phyloP scores from a whole-genome alignment of 805 yeast species.

The Candida gorgasii region DNA sequence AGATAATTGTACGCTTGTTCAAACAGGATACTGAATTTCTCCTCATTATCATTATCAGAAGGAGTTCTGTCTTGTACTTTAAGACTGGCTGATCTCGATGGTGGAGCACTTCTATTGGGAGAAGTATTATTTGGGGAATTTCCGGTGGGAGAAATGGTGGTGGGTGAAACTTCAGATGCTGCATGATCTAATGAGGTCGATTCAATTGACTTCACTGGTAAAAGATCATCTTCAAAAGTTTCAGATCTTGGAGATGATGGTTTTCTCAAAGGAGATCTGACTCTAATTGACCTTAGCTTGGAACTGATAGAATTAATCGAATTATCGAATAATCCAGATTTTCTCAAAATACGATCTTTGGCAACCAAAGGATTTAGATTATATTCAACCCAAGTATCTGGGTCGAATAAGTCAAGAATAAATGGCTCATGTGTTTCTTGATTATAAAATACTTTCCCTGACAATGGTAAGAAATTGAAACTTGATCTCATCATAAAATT shows the following conservation, averaged over 20 bases:
- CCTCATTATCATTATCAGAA: constrained; percentile 2
- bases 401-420: constrained; percentile 75
- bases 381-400: constrained; percentile 76
- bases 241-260: constrained; percentile 14
- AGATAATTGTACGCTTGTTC: constrained; percentile 68
- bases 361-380: constrained; percentile 75
- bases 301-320: constrained; percentile 28
- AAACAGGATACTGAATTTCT: constrained; percentile 31
- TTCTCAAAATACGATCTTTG: constrained; percentile 20
- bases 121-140: neutral
- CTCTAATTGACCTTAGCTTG: constrained; percentile 27
- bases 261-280: constrained; percentile 15
- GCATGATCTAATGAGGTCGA: constrained; percentile 1
- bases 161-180: neutral
- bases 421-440: constrained; percentile 55
- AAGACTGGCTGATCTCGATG: neutral
- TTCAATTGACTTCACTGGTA: neutral
- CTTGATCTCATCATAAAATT: constrained; percentile 89
- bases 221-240: constrained; percentile 7
- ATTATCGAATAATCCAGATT: constrained; percentile 17
- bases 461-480: constrained; percentile 72
- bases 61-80: neutral
- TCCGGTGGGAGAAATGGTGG: neutral
- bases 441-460: constrained; percentile 75
- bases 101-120: neutral